Percentiles rank a stretch among this genome's conserved stretches.
These are phyloP conservation scores for Solanum chiquidenum DNA, from an alignment of 257 asterid genomes.

Conservation along the genomic window DNA sequence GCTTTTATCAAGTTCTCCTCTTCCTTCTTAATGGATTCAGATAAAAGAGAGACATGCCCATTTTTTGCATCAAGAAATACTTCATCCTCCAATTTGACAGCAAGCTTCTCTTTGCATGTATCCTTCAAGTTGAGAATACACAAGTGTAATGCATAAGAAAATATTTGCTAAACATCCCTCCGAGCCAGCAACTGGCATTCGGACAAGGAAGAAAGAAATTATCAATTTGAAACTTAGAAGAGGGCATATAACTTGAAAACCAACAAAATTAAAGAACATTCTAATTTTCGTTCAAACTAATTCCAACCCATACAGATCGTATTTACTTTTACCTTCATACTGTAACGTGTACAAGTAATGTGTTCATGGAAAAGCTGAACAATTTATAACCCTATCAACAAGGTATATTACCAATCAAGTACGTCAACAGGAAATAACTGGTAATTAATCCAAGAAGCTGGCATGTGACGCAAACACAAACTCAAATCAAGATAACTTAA, in stretches of 20 bases:
- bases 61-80: conserved; percentile 19
- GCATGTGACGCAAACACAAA: neutral
- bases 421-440: neutral
- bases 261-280: neutral
- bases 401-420: neutral
- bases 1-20: conserved; percentile 47
- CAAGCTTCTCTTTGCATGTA: conserved; percentile 29
- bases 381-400: neutral
- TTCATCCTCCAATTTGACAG: conserved; percentile 30
- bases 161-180: neutral
- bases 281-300: neutral
- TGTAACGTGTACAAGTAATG: neutral
- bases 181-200: neutral
- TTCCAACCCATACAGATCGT: neutral
- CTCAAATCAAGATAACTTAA: neutral
- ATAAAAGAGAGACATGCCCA: conserved; percentile 29
- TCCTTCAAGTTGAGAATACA: conserved; percentile 30
- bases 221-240: neutral
- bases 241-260: neutral
- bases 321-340: neutral
- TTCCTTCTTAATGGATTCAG: conserved; percentile 46
- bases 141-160: neutral
- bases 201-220: neutral
- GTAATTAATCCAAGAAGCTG: neutral
- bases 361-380: neutral